Evolutionary conservation across 129 eudicot species (phyloP), one percentile per base, ranked within the genome.

Genomic region (Daucus carota): DNA sequence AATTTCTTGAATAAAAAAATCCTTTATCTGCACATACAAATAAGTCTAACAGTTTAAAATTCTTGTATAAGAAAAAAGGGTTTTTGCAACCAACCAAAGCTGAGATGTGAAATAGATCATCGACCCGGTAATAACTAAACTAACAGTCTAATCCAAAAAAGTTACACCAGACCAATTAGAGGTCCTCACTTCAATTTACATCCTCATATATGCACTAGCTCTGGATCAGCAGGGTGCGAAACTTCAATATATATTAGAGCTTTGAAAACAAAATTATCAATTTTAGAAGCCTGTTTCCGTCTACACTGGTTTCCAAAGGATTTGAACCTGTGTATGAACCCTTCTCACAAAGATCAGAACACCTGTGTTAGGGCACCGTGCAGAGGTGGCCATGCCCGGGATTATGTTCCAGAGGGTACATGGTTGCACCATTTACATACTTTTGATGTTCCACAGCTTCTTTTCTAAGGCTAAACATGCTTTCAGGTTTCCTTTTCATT

Each of bases 341-440:
- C 65, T 59, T n/a, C 24, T 26, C 5, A 59, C 29, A 59, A 59
- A 11, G 6, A 24, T 22, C 4, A 3, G 13, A 47, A 9, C 38
- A 57, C 86, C 80, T 85, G 59, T 74, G 76, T 67, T 73, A 81
- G 7, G 96, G 91, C 69, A 90, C 96, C 2, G 89, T 91, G 81
- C 98, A 93, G 41, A 93, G 97, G 42, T 73, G 91, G 72, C 96
- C 96, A 48, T 90, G 97, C 67, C 98, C 93, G 8, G 83, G 84
- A 83, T 81, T 83, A 80, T 87, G 98, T 76, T 90, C 98, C 91
- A 93, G 77, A 40, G 98, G 98, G 74, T 93, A 93, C 97, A 93
- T 87, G 26, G 93, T 87, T 0, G 93, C 73, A 10, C 87, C 92
- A 75, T 82, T 91, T 38, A 93, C 97, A 26, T 90, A 89, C 72